Percentiles rank a stretch among this genome's conserved stretches.
Evolutionary conservation across 495 filamentous ascomycete species (phyloP).

Genomic region (Extremus antarcticus): DNA sequence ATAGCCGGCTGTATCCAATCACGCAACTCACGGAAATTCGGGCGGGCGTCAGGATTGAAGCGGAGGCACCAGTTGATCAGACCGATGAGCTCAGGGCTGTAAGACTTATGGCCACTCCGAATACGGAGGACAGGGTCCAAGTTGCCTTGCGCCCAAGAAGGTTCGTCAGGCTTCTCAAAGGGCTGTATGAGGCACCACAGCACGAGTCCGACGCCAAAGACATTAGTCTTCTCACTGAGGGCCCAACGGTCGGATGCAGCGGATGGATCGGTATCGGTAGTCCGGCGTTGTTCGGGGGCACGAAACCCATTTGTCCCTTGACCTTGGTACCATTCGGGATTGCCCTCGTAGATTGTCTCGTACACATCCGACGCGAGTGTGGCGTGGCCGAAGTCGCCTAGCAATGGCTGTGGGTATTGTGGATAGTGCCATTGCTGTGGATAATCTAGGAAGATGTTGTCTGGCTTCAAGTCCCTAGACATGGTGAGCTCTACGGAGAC

Average conservation of each 20-base stretch:
- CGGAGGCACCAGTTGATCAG: too few relatives aligned
- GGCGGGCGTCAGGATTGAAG: too few relatives aligned
- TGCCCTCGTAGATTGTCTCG: too few relatives aligned
- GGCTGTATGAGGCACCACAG: not conserved
- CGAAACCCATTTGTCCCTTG: not conserved
- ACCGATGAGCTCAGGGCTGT: too few relatives aligned
- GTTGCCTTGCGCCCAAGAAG: too few relatives aligned
- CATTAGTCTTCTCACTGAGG: not conserved
- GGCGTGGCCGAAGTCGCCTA: not conserved
- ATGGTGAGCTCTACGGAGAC: too few relatives aligned
- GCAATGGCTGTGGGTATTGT: not conserved
- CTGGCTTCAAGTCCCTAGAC: not conserved
- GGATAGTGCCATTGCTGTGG: not conserved
- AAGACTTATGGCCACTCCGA: not conserved
- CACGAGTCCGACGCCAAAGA: not conserved
- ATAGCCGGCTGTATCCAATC: too few relatives aligned
- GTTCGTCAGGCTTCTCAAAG: too few relatives aligned
- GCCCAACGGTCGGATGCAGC: too few relatives aligned
- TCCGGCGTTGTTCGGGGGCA: not conserved
- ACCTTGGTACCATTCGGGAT: too few relatives aligned
- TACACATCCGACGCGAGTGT: not conserved
- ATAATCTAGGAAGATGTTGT: not conserved
- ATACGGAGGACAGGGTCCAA: too few relatives aligned
- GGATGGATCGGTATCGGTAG: not conserved
- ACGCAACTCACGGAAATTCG: too few relatives aligned